phyloP scores from a whole-genome alignment of 2,329 filamentous ascomycete species.

The Sclerotinia glacialis region DNA sequence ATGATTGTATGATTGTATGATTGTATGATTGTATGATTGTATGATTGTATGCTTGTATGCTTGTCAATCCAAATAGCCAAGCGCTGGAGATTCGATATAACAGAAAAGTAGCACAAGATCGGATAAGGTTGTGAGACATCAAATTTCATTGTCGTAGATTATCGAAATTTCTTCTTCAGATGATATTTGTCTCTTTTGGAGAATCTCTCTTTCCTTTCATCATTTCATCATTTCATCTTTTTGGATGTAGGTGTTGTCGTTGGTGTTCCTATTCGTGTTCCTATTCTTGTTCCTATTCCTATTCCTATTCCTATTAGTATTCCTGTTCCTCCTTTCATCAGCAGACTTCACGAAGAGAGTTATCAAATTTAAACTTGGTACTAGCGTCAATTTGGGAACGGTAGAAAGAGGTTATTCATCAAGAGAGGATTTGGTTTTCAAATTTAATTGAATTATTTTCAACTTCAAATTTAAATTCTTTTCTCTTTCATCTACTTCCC shows the following conservation, averaged over 20 bases:
- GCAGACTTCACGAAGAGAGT: slow-evolving; percentile 17
- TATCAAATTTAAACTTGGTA: slow-evolving; percentile 21
- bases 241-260: slow-evolving; percentile 18
- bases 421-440: not conserved
- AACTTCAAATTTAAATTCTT: not conserved
- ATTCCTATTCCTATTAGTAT: no score
- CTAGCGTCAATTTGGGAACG: slow-evolving; percentile 8
- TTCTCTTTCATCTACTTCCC: no score
- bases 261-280: no score
- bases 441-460: not conserved
- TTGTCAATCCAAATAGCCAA: slow-evolving; percentile 10
- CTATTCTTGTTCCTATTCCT: no score
- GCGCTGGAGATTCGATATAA: slow-evolving; percentile 21
- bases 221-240: not conserved
- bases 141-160: slow-evolving; percentile 21
- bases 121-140: slow-evolving; percentile 24
- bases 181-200: slow-evolving; percentile 8
- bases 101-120: slow-evolving; percentile 25
- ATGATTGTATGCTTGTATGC: slow-evolving; percentile 8
- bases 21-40: not conserved
- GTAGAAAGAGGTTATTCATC: slow-evolving; percentile 8
- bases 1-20: not conserved
- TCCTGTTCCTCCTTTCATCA: slow-evolving; percentile 10
- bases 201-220: not conserved
- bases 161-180: slow-evolving; percentile 14